A percentile compares a stretch with the other conserved stretches of the same genome.
Evolutionary conservation across 2,329 filamentous ascomycete species (phyloP).

Genomic region (Tolypocladium nubicola): DNA sequence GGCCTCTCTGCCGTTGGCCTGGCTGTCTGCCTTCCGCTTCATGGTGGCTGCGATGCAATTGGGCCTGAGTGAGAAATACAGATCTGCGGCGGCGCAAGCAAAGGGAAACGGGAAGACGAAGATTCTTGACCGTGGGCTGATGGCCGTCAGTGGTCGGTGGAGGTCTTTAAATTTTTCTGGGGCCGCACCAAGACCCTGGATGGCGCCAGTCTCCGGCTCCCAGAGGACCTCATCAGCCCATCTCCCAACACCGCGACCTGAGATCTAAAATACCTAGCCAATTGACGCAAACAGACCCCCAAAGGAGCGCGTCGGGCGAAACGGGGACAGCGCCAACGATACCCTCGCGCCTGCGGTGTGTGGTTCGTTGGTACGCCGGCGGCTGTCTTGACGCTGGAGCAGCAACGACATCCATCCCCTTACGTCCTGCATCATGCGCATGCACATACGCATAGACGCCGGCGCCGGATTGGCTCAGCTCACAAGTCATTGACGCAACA

Average conservation of each 20-base stretch:
- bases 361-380: not conserved
- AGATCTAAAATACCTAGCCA: not conserved
- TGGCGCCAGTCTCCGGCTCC: not conserved
- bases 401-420: not conserved
- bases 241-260: not conserved
- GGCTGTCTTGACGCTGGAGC: not conserved
- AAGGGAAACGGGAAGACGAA: not conserved
- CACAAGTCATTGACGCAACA: not conserved
- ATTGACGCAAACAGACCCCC: not conserved
- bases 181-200: not conserved
- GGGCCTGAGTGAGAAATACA: not conserved
- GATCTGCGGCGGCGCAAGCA: not conserved
- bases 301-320: not conserved
- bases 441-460: not conserved
- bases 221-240: not conserved
- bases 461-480: not conserved
- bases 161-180: not conserved
- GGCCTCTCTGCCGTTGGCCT: slow-evolving; percentile 29
- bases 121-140: not conserved
- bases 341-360: too few species aligned
- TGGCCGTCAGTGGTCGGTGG: not conserved
- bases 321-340: not conserved
- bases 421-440: not conserved
- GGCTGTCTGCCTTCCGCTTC: slow-evolving; percentile 50
- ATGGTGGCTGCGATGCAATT: slow-evolving; percentile 22